These are phyloP conservation scores for Panellus pusillus DNA, from an alignment of 768 basidiomycete species.

Conservation along the genomic window DNA sequence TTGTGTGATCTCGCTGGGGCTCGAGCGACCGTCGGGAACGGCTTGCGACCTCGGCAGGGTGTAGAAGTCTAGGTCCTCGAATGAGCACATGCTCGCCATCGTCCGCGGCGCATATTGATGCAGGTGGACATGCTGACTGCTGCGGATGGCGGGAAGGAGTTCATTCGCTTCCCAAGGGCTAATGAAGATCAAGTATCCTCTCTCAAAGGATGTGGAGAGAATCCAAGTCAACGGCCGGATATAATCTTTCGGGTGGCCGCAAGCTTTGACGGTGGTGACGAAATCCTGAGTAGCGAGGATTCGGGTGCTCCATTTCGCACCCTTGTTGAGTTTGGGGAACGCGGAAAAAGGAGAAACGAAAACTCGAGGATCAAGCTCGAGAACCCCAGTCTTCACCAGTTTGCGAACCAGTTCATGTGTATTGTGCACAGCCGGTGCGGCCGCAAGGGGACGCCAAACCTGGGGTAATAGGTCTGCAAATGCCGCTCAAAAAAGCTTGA, in stretches of 20 bases:
- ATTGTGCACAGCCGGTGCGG: constrained; percentile 27
- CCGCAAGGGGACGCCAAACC: constrained; percentile 34
- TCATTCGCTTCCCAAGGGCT: constrained; percentile 42
- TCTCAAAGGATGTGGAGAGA: constrained; percentile 23
- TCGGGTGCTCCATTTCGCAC: constrained; percentile 20
- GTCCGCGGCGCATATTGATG: constrained; percentile 44
- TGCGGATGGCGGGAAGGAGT: constrained; percentile 35
- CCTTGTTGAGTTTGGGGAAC: constrained; percentile 6
- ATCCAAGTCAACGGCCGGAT: constrained; percentile 47
- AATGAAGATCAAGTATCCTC: constrained; percentile 31
- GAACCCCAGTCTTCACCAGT: constrained; percentile 31
- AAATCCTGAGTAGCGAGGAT: constrained; percentile 38
- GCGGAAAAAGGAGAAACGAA: constrained; percentile 25
- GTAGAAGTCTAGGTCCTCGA: constrained; percentile 37
- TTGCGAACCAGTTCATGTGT: constrained; percentile 26
- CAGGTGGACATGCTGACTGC: constrained; percentile 33
- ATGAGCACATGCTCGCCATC: constrained; percentile 31
- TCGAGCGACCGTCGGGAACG: constrained; percentile 17
- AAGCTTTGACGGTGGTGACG: constrained; percentile 26
- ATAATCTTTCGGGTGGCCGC: constrained; percentile 27
- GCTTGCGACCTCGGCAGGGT: constrained; percentile 27
- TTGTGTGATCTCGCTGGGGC: constrained; percentile 26
- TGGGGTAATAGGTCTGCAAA: constrained; percentile 17
- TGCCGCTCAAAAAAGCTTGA: not conserved
- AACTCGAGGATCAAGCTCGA: constrained; percentile 14